These are phyloP conservation scores for Solanum habrochaites DNA, from an alignment of 257 asterid genomes.

Conservation along the genomic window DNA sequence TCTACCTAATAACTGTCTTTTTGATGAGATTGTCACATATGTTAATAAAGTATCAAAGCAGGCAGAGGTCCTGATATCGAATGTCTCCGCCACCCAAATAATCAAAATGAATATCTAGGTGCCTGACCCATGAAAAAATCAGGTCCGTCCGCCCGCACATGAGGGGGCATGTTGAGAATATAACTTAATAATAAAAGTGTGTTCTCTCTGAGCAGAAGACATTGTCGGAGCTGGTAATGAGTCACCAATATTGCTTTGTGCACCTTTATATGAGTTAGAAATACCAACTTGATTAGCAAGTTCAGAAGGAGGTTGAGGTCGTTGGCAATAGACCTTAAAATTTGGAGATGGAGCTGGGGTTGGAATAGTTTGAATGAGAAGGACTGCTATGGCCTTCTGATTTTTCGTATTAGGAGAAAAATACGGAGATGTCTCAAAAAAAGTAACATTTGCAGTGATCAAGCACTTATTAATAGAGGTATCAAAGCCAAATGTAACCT, in stretches of 20 bases:
- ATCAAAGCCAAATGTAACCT: background rate
- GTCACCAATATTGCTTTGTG: background rate
- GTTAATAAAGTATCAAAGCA: too few species aligned
- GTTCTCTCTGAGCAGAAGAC: too few species aligned
- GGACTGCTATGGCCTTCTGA: background rate
- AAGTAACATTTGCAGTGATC: background rate
- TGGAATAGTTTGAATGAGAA: background rate
- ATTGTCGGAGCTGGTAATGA: too few species aligned
- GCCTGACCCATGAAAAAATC: too few species aligned
- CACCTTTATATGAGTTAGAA: background rate
- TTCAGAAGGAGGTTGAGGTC: background rate
- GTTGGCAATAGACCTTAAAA: background rate
- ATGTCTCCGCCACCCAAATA: too few species aligned
- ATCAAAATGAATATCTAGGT: too few species aligned
- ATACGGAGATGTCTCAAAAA: background rate
- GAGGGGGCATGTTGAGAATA: too few species aligned
- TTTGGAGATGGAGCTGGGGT: background rate
- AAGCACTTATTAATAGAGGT: background rate
- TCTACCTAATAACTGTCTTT: too few species aligned
- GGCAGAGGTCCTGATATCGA: too few species aligned
- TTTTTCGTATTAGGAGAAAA: background rate
- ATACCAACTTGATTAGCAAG: background rate
- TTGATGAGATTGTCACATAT: too few species aligned
- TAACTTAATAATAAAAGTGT: too few species aligned
- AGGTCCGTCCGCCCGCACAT: too few species aligned